Base-by-base conservation (phyloP, 2,329 filamentous ascomycete genomes). In the Xylaria sp. region DNA sequence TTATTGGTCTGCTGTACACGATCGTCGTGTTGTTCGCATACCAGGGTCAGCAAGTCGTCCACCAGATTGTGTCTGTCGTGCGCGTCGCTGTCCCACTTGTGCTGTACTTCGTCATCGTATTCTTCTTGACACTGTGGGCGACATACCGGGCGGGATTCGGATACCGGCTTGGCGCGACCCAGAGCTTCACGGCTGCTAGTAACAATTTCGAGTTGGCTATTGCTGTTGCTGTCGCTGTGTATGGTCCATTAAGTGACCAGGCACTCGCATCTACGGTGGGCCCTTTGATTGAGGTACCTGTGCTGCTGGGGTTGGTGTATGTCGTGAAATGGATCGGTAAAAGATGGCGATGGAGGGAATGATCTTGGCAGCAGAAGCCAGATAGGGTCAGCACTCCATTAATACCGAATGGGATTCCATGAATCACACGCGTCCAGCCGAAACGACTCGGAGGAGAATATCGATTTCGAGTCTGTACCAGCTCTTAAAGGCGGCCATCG, bases 131-230 rank as follows among this genome's bases (percentile, higher is more conserved):
- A 0, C 82, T 96, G 0, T 83, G 82, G 52, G 81, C 90, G 1
- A 86, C 89, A 2, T 84, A 86, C 58, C 86, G 84, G n/a, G 81
- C 91, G n/a, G 91, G 93, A 0, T 94, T 94, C 67, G 89, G 88
- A 0, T 97, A 97, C 77, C 85, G 86, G 44, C 78, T 94, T 0
- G 86, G 87, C 1, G 86, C 87, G 12, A 95, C 93, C 1, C 93
- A 97, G 81, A 94, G 92, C 77, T 96, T 97, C 75, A 97, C 93
- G 0, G 94, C 93, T 0, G 92, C 93, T 0, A 97, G 94, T 78
- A 97, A 97, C 77, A 97, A 97, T 78, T 97, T 97, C 76, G 94
- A 97, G 82, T 83, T 97, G 28, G 93, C 94, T 0, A 97, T 97
- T 80, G 94, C 94, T 0, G 94, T 97, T 0, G 92, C 92, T 0